Base-by-base conservation (phyloP, 225 moss, liverwort and hornwort genomes). In the Polytrichum commune region DNA sequence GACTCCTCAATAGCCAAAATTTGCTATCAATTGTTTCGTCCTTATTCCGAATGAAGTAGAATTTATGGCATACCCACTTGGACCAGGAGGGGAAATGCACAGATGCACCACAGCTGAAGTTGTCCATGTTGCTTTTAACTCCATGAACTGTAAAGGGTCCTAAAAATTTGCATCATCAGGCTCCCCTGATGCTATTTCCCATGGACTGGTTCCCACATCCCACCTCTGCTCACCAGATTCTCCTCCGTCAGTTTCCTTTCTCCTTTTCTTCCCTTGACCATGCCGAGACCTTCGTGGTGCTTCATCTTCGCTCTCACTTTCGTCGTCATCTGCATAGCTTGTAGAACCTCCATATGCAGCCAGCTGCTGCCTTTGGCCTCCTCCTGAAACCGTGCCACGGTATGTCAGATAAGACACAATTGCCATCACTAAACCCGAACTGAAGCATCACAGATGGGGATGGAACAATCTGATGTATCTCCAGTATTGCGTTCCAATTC, bases 231-330 rank as follows among this genome's bases (percentile, higher is more conserved):
- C 84, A 67, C 76, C 79, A 10, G 82, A 63, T 23, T 84, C 85
- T 29, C 93, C 93, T 54, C 89, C 89, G 57, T 98, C 95, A 82
- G 81, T 85, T 22, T 93, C 95, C 75, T 90, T 91, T 72, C 93
- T 85, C 79, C 90, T 89, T 83, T 98, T 98, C 82, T 87, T 91
- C 62, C 86, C 91, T 76, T 93, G 95, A 54, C 95, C 95, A 70
- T 98, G 93, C 84, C 98, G 91, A 25, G 98, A 98, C 68, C 98
- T 86, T 71, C 98, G 85, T 62, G 98, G 98, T 29, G 98, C 98
- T 80, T 98, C 95, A 77, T 98, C 98, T 78, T 98, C 98, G 33
- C 98, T 99, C 79, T 99, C 98, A 82, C 98, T 99, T 35, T 95
- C 98, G 74, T 90, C 94, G 29, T 95, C 97, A 63, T 95, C 95